Evolutionary conservation across 495 filamentous ascomycete genomes (phyloP), one percentile per base, ranked within the genome.

Genomic region (Podospora pseudocomata): DNA sequence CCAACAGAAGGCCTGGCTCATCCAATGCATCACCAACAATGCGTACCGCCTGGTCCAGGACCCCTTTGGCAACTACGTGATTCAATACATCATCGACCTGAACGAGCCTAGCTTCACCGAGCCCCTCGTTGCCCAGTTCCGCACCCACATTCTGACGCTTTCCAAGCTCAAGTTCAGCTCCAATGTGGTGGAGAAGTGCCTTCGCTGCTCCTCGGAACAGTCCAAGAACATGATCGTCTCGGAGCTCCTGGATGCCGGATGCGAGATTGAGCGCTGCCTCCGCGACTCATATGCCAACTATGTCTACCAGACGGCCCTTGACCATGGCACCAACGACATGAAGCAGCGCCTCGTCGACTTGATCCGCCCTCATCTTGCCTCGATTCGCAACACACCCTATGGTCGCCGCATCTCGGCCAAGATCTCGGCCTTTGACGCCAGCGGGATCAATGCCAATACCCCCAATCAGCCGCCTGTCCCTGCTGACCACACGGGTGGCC

Each of bases 161-260:
- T 97, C 96, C 4, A 95, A 92, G 80, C 96, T 98, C 79, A 99
- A 99, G 79, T 99, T 99, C 82, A 97, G 93, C 82, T 97, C 94
- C 65, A 99, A 99, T 73, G 95, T 99, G 62, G 92, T 99, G 67
- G 95, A 99, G 81, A 98, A 98, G 79, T 97, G 94, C 75, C 86
- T 99, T 60, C 92, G 94, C 30, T 93, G 90, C 74, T 88, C 92
- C 1, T 86, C 89, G 56, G 74, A 83, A 4, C 77, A 80, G 4
- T 88, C 90, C 55, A 92, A 90, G 72, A 90, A 92, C 71, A 84
- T 89, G 70, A 87, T 99, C 80, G 90, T 97, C 65, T 86, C 90
- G 19, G 94, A 97, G 83, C 88, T 98, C 72, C 81, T 96, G 30
- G 74, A 79, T 28, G 85, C 89, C 0, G 81, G 81, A 26, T 3